These are phyloP conservation scores for Neurospora sp. DNA, from an alignment of 495 filamentous ascomycete genomes.

Conservation along the genomic window DNA sequence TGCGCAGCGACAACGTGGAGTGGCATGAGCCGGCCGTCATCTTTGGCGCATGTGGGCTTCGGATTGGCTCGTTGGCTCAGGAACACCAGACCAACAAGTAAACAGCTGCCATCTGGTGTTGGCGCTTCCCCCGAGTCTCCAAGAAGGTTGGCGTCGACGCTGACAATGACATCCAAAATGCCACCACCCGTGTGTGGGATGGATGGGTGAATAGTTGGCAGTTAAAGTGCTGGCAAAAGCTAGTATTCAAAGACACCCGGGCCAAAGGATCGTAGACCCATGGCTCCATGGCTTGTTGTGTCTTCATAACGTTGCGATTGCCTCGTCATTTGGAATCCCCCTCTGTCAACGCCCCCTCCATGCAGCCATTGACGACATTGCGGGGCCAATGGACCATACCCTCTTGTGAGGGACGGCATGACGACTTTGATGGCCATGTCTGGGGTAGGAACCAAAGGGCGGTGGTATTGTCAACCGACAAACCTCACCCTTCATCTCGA, in stretches of 20 bases:
- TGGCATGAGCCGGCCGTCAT: background rate
- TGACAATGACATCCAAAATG: background rate
- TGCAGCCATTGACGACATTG: background rate
- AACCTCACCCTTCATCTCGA: background rate
- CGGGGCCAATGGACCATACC: background rate
- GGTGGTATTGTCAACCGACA: background rate
- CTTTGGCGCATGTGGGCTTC: background rate
- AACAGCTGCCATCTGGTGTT: background rate
- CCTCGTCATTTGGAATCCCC: background rate
- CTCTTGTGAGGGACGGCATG: background rate
- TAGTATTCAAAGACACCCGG: background rate
- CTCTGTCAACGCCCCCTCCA: background rate
- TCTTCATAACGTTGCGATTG: background rate
- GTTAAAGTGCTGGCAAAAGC: background rate
- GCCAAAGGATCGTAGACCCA: background rate
- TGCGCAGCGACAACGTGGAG: background rate
- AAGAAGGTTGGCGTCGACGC: background rate
- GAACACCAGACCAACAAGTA: background rate
- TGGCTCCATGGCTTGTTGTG: background rate
- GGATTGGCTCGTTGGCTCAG: background rate
- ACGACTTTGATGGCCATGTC: background rate
- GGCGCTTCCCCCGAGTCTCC: background rate
- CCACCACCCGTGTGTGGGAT: background rate
- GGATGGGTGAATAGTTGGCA: background rate
- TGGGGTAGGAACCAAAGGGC: background rate